A percentile compares a stretch with the other conserved stretches of the same genome.
phyloP scores from a whole-genome alignment of 2,329 filamentous ascomycete genomes.

The Fusarium floridanum region DNA sequence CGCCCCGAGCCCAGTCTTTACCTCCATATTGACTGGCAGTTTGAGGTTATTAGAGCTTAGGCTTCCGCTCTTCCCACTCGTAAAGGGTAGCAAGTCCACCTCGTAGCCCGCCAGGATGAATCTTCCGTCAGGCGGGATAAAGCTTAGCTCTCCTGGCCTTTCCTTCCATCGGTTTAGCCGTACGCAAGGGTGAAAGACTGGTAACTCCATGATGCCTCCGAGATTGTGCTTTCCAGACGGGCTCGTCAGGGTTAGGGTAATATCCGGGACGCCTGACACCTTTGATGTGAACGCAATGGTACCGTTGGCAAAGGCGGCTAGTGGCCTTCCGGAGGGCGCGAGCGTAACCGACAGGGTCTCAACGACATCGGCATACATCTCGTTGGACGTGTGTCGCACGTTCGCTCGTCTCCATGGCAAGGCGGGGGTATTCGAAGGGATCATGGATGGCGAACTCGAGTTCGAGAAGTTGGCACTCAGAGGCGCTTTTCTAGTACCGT shows the following conservation, averaged over 20 bases:
- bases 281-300: conserved; percentile 96
- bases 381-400: conserved; percentile 95
- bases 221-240: conserved; percentile 86
- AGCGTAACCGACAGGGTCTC: conserved; percentile 90
- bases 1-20: conserved; percentile 82
- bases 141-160: conserved; percentile 90
- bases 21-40: conserved; percentile 84
- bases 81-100: conserved; percentile 85
- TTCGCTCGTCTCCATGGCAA: conserved; percentile 92
- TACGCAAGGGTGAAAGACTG: conserved; percentile 97
- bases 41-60: conserved; percentile 75
- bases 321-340: conserved; percentile 87
- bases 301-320: conserved; percentile 89
- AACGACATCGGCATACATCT: conserved; percentile 95
- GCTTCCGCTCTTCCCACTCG: conserved; percentile 67
- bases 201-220: conserved; percentile 81
- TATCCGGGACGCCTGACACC: conserved; percentile 92
- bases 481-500: conserved; percentile 55
- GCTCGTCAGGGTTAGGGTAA: conserved; percentile 83
- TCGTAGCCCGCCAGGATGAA: conserved; percentile 96
- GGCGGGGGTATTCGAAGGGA: conserved; percentile 63
- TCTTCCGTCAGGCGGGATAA: conserved; percentile 92
- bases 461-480: conserved; percentile 55
- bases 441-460: conserved; percentile 55
- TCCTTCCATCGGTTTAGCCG: conserved; percentile 91